Percentiles rank a stretch among this genome's conserved stretches.
These are phyloP conservation scores for Patellifolia procumbens DNA, from an alignment of 179 eudicot genomes.

Conservation along the genomic window DNA sequence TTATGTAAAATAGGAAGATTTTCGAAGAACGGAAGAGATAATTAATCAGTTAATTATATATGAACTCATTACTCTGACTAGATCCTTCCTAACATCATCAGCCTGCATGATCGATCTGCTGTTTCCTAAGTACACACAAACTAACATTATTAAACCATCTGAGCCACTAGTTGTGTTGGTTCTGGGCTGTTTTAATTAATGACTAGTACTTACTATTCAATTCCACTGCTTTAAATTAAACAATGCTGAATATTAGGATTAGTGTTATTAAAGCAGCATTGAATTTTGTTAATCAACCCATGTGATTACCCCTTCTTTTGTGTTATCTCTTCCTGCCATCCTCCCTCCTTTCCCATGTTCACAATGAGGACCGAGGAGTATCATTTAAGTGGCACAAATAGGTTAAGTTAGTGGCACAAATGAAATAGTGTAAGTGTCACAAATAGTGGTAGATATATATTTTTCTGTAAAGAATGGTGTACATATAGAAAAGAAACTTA, in stretches of 20 bases:
- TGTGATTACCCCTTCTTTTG: constrained; percentile 6
- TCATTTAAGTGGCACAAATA: no score
- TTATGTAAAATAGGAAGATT: no score
- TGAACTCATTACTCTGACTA: neutral
- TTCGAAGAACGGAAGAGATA: no score
- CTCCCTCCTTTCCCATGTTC: neutral
- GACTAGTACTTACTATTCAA: neutral
- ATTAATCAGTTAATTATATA: neutral
- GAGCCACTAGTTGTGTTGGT: neutral
- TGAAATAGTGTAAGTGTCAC: no score
- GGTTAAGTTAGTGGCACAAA: no score
- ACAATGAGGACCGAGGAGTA: neutral
- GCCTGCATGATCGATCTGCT: neutral
- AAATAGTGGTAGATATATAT: no score
- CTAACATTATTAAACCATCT: neutral
- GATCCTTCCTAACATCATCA: no score
- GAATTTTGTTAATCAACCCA: constrained; percentile 4
- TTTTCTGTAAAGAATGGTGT: no score
- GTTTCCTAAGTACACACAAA: neutral
- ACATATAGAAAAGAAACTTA: no score
- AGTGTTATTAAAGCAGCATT: neutral
- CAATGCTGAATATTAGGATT: constrained; percentile 4
- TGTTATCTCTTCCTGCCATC: neutral
- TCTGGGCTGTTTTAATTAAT: constrained; percentile 1
- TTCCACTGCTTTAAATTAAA: no score